Evolutionary conservation across 305 asterid genomes (phyloP), one percentile per base, ranked within the genome.

Genomic region (Coffea humblotiana): DNA sequence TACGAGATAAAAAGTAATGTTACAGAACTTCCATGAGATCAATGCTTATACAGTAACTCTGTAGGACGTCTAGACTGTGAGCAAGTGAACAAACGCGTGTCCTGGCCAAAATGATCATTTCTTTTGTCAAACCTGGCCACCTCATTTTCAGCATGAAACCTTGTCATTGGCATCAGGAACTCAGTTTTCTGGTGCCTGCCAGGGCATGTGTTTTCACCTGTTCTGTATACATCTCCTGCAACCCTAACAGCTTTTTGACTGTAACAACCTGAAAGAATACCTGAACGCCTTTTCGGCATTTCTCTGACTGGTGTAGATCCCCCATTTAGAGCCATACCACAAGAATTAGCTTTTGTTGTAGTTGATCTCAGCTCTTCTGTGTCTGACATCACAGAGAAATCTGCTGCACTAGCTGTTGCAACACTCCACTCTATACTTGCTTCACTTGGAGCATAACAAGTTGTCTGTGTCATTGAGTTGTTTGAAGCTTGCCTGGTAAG

Each of bases 381-480:
- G 73, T 92, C 98, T 2, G 97, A 92, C 71, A 86, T 75, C 0
- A 78, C 77, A 4, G 98, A 87, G 87, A 91, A 92, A 90, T 86
- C 94, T 6, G 90, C 96, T 6, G 96, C 95, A 63, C 95, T 94
- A 60, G 97, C 98, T 0, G 98, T 93, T 10, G 90, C 83, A 2
- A 93, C 93, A 48, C 98, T 94, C 98, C 98, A 94, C 82, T 93
- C 97, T 78, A 94, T 84, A 83, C 98, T 94, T 37, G 92, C 97
- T 82, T 94, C 97, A 25, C 97, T 94, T 29, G 97, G 97, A 12
- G 97, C 93, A 76, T 94, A 91, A 75, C 92, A 90, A 3, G 85
- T 78, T 15, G 85, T 71, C 43, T 85, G 90, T 29, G 85, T 71
- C 58, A 81, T 37, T 16, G 85, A 79, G 48, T 82, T 73, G 6